phyloP scores from a whole-genome alignment of 768 basidiomycete genomes.

The Phlebiopsis flavidoalba region DNA sequence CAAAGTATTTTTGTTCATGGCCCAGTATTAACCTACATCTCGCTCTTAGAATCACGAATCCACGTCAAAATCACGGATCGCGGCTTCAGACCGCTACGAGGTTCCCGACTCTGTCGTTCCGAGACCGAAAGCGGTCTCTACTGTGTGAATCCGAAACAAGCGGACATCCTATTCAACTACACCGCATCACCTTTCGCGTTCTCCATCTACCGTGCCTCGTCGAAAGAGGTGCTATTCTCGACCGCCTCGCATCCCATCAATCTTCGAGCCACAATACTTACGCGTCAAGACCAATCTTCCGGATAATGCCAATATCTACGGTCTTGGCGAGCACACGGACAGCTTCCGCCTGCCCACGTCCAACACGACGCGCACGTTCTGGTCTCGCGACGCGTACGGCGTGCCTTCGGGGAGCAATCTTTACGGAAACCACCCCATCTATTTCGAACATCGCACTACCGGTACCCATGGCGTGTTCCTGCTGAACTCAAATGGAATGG shows the following conservation, averaged over 20 bases:
- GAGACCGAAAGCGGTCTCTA: constrained; percentile 35
- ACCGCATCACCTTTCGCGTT: constrained; percentile 58
- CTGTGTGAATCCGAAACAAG: constrained; percentile 24
- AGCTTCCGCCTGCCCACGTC: constrained; percentile 49
- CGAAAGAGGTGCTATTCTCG: constrained; percentile 54
- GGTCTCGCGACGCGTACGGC: constrained; percentile 63
- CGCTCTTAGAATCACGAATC: constrained; percentile 35
- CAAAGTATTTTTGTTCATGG: background rate
- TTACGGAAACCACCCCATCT: constrained; percentile 72
- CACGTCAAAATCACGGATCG: constrained; percentile 61
- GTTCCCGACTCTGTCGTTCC: constrained; percentile 60
- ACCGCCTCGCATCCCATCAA: constrained; percentile 55
- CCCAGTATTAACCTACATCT: background rate
- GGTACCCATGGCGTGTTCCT: constrained; percentile 70
- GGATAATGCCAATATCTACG: constrained; percentile 62
- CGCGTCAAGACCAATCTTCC: constrained; percentile 65
- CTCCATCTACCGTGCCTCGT: constrained; percentile 43
- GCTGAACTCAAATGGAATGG: constrained; percentile 72
- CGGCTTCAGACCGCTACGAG: constrained; percentile 47
- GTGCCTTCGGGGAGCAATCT: constrained; percentile 55
- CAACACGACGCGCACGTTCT: constrained; percentile 44
- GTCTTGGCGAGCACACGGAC: constrained; percentile 71
- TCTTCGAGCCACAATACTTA: constrained; percentile 76
- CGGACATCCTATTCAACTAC: constrained; percentile 56
- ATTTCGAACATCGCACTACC: constrained; percentile 61